Conservation (phyloP, 805 yeast species). For the Kodamaea sagamina region DNA sequence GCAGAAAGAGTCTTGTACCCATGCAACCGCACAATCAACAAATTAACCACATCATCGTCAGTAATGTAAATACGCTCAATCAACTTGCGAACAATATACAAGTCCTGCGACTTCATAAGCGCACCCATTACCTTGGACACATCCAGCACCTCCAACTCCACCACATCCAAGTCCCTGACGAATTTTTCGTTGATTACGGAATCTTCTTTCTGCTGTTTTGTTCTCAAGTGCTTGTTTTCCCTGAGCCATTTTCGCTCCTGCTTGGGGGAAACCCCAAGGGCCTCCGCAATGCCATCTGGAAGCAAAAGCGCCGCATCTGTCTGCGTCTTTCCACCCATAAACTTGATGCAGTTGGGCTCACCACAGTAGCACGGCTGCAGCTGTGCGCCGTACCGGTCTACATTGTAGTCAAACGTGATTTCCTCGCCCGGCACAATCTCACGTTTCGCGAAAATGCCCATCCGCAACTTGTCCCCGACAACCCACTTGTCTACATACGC, state of each 20-base stretch:
- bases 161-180: constrained; percentile 57
- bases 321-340: constrained; percentile 95
- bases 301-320: constrained; percentile 84
- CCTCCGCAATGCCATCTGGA: constrained; percentile 83
- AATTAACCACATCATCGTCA: constrained; percentile 50
- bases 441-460: constrained; percentile 93
- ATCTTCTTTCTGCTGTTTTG: constrained; percentile 54
- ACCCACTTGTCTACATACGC: constrained; percentile 97
- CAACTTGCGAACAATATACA: constrained; percentile 61
- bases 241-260: constrained; percentile 75
- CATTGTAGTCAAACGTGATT: constrained; percentile 89
- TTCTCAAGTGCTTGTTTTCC: constrained; percentile 52
- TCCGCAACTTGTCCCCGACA: constrained; percentile 81
- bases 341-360: constrained; percentile 86
- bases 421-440: constrained; percentile 78
- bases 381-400: constrained; percentile 92
- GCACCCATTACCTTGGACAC: constrained; percentile 81
- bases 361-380: constrained; percentile 96
- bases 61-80: constrained; percentile 65
- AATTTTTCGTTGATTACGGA: constrained; percentile 64
- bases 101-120: constrained; percentile 74
- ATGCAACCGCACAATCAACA: constrained; percentile 71
- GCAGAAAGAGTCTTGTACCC: constrained; percentile 81
- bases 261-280: constrained; percentile 70
- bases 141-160: constrained; percentile 53